These are phyloP conservation scores for Mycena kentingensis DNA, from an alignment of 768 basidiomycete species.

Conservation along the genomic window DNA sequence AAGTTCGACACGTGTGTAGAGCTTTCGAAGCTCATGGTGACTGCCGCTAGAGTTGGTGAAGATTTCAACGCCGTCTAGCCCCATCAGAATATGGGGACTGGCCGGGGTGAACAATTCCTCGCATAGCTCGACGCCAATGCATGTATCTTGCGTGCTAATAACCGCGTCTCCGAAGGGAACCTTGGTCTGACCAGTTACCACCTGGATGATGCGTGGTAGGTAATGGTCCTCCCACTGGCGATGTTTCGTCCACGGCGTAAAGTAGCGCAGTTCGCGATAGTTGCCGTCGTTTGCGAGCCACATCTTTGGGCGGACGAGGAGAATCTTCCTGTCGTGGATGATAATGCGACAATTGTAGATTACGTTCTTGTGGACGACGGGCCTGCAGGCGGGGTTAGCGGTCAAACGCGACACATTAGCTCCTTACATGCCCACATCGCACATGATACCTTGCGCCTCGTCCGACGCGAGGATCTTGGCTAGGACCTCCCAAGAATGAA, in stretches of 20 bases:
- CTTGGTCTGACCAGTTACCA: constrained; percentile 86
- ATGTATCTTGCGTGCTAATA: constrained; percentile 90
- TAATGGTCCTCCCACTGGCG: constrained; percentile 89
- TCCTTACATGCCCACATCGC: constrained; percentile 93
- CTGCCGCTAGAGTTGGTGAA: constrained; percentile 99
- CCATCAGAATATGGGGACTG: constrained; percentile 97
- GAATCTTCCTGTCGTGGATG: constrained; percentile 80
- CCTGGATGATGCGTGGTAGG: constrained; percentile 85
- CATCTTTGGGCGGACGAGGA: constrained; percentile 98
- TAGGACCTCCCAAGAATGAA: constrained; percentile 98
- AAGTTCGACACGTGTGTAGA: constrained; percentile 86
- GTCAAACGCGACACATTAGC: background rate
- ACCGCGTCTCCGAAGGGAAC: constrained; percentile 97
- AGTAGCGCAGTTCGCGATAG: constrained; percentile 87
- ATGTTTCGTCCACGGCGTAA: constrained; percentile 94
- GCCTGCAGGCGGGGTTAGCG: constrained; percentile 54
- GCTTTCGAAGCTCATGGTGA: constrained; percentile 97
- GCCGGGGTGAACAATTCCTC: constrained; percentile 97
- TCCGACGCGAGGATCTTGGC: constrained; percentile 86
- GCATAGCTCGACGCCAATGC: constrained; percentile 95
- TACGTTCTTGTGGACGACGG: constrained; percentile 95
- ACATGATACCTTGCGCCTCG: constrained; percentile 81
- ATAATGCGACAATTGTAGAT: constrained; percentile 97
- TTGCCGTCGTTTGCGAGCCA: constrained; percentile 99
- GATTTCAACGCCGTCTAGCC: constrained; percentile 97